Evolutionary conservation across 441 rosid species (phyloP), one percentile per base, ranked within the genome.

Genomic region (Arabidopsis hybrid): DNA sequence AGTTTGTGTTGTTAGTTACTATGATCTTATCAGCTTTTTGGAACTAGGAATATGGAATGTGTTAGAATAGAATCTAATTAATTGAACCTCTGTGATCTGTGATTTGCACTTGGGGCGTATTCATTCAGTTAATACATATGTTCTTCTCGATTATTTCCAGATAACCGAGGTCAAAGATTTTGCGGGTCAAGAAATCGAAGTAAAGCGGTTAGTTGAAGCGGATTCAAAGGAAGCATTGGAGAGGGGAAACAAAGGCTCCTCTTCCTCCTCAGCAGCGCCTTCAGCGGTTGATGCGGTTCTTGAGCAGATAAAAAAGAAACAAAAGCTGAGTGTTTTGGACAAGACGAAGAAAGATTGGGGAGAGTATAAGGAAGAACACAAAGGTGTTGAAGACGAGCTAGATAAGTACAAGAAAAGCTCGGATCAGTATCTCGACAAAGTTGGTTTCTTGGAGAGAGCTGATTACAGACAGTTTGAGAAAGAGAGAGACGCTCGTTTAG

Each of bases 281-380:
- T 93, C 96, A 51, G 96, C 91, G 0, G 97, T 92, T 46, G 96
- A 94, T 83, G 93, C 88, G 3, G 85, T 92, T 60, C 91, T 94
- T 10, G 94, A 89, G 82, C 95, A 92, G 80, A 88, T 92, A 17
- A 91, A 82, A 83, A 93, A 92, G 85, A 92, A 95, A 67, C 91
- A 84, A 59, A 95, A 95, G 81, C 96, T 92, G 38, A 95, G 97
- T 9, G 95, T 91, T 60, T 84, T 93, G 13, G 98, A 93, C 85
- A 93, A 93, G 85, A 86, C 97, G 0, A 93, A 89, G 77, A 88
- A 85, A 81, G 97, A 89, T 69, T 93, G 97, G 98, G 98, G 97
- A 82, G 98, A 91, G 77, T 93, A 83, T 26, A 93, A 93, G 85
- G 97, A 86, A 5, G 97, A 93, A 71, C 84, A 95, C 73, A 86